Percentiles rank a stretch among this genome's conserved stretches.
Conservation (phyloP, 2,329 filamentous ascomycete genomes). For the Nemania serpens region DNA sequence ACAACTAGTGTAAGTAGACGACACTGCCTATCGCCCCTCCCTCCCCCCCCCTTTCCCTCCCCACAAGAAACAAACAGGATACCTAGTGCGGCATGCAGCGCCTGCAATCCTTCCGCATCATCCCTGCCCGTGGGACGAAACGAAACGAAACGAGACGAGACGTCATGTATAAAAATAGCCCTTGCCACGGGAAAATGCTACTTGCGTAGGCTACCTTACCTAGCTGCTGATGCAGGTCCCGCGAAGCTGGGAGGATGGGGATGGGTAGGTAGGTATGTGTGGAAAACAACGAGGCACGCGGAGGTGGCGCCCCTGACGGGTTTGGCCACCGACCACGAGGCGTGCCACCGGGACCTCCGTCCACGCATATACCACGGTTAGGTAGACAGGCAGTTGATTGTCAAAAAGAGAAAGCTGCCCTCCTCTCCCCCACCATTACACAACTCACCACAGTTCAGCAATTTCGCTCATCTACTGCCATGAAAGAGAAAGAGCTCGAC, state of each 20-base stretch:
- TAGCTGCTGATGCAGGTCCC: conserved; percentile 16
- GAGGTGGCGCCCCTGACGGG: conserved; percentile 15
- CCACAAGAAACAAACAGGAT: conserved; percentile 3
- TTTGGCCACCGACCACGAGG: not conserved
- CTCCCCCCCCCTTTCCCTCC: not conserved
- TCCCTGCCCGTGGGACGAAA: conserved; percentile 20
- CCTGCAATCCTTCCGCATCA: conserved; percentile 19
- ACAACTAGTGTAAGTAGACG: too few relatives aligned
- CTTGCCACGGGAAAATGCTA: conserved; percentile 5
- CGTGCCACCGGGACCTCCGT: not conserved
- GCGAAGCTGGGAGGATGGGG: conserved; percentile 2
- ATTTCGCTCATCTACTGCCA: not conserved
- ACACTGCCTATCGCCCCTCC: too few relatives aligned
- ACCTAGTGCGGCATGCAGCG: conserved; percentile 7
- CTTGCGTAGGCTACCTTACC: not conserved
- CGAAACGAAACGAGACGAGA: not conserved
- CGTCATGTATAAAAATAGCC: conserved; percentile 19
- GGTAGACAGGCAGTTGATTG: not conserved
- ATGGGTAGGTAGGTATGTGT: too few relatives aligned
- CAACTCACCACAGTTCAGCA: not conserved
- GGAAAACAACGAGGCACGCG: not conserved
- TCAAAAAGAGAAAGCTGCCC: not conserved
- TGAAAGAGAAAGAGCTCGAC: not conserved
- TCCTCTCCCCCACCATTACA: not conserved
- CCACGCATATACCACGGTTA: not conserved